These are phyloP conservation scores for Fusarium tuaranense DNA, from an alignment of 2,329 filamentous ascomycete genomes.

Conservation along the genomic window DNA sequence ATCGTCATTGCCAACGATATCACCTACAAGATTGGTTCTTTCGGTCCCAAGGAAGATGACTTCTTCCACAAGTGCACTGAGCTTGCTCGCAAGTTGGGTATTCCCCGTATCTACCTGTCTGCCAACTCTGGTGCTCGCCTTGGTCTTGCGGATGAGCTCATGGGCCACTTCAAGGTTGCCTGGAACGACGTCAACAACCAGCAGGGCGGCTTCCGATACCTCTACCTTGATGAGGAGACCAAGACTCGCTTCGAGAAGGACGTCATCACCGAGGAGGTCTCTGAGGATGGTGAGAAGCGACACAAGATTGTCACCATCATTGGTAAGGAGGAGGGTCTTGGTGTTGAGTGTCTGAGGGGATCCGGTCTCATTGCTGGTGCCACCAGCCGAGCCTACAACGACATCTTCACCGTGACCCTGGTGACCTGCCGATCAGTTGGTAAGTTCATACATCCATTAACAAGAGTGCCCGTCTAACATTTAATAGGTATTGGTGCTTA, in stretches of 20 bases:
- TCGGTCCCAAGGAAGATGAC: slow-evolving; percentile 94
- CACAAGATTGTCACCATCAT: slow-evolving; percentile 95
- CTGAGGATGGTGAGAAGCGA: slow-evolving; percentile 88
- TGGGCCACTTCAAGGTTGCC: slow-evolving; percentile 95
- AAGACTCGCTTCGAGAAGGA: slow-evolving; percentile 87
- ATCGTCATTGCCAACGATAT: slow-evolving; percentile 99
- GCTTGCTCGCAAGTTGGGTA: slow-evolving; percentile 91
- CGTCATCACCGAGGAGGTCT: slow-evolving; percentile 83
- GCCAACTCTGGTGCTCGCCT: slow-evolving; percentile 99
- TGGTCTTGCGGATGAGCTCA: slow-evolving; percentile 95
- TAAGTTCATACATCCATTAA: slow-evolving; percentile 53
- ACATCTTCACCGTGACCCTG: slow-evolving; percentile 98
- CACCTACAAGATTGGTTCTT: slow-evolving; percentile 98
- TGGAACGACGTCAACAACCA: slow-evolving; percentile 90
- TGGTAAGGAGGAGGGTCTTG: slow-evolving; percentile 93
- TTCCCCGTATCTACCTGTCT: slow-evolving; percentile 96
- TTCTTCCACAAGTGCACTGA: slow-evolving; percentile 99
- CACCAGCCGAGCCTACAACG: slow-evolving; percentile 95
- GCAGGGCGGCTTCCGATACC: slow-evolving; percentile 93
- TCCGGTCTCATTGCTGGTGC: slow-evolving; percentile 98
- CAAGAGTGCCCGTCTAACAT: slow-evolving; percentile 47
- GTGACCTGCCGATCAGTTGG: slow-evolving; percentile 98
- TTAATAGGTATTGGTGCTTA: slow-evolving; percentile 90
- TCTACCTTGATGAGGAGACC: slow-evolving; percentile 89
- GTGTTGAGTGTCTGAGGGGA: slow-evolving; percentile 96